Evolutionary conservation across 176 grass and related monocot genomes (phyloP).

Genomic region (Aegilops umbellulata): DNA sequence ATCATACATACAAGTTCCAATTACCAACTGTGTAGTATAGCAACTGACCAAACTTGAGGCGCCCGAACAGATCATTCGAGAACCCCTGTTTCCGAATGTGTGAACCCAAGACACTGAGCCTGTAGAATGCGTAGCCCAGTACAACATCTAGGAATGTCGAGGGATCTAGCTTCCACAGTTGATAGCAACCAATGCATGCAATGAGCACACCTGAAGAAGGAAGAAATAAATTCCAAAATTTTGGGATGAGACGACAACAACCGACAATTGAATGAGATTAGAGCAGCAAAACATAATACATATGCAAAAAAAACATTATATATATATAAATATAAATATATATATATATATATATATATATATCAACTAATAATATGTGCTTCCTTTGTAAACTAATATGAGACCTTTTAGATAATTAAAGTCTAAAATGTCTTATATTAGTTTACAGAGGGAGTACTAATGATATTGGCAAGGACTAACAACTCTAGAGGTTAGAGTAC

Average conservation of each 20-base stretch:
- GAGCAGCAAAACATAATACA: too few species aligned
- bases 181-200: constrained; percentile 6
- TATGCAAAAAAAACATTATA: too few species aligned
- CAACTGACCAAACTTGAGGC: background rate
- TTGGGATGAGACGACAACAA: background rate
- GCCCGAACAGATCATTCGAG: background rate
- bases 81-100: background rate
- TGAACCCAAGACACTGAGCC: background rate
- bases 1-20: background rate
- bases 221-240: background rate
- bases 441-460: too few species aligned
- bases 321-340: too few species aligned
- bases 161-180: background rate
- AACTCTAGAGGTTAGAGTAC: too few species aligned
- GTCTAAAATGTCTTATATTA: too few species aligned
- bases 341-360: too few species aligned
- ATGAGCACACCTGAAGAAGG: background rate
- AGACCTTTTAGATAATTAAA: too few species aligned
- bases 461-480: too few species aligned
- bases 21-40: background rate
- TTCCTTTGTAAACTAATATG: too few species aligned
- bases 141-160: background rate
- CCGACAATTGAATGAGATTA: background rate
- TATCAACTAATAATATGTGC: too few species aligned
- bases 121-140: constrained; percentile 10